A percentile compares a stretch with the other conserved stretches of the same genome.
These are phyloP conservation scores for Phytopythium oedochilum DNA, from an alignment of 352 stramenopile genomes.

Conservation along the genomic window DNA sequence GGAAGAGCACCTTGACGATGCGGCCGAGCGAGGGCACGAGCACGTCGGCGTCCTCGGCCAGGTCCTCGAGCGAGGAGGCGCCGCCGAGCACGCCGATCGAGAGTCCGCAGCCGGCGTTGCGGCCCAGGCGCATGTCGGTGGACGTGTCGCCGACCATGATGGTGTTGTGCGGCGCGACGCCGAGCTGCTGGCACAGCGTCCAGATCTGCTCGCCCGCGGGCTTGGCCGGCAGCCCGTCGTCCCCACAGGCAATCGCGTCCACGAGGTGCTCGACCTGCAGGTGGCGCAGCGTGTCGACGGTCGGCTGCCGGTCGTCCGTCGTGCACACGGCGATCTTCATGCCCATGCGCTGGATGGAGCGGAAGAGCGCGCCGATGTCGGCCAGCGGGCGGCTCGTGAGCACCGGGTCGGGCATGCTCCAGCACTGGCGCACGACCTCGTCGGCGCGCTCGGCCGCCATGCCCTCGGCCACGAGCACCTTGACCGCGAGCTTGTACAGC, in stretches of 20 bases:
- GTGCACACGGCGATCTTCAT: conserved; percentile 90
- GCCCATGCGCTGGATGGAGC: conserved; percentile 77
- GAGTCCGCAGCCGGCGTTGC: conserved; percentile 69
- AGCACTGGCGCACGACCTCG: conserved; percentile 68
- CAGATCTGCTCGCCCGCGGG: conserved; percentile 82
- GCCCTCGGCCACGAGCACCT: conserved; percentile 68
- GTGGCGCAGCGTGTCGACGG: conserved; percentile 71
- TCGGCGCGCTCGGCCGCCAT: conserved; percentile 59
- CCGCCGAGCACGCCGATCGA: conserved; percentile 77
- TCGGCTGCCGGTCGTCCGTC: conserved; percentile 78
- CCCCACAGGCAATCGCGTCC: conserved; percentile 69
- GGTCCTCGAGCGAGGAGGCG: conserved; percentile 74
- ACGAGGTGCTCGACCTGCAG: conserved; percentile 72
- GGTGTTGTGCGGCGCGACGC: conserved; percentile 76
- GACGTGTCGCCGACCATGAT: conserved; percentile 88
- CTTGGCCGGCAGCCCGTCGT: conserved; percentile 81
- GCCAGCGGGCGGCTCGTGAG: conserved; percentile 63
- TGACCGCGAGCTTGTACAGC: conserved; percentile 77
- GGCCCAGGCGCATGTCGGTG: conserved; percentile 80
- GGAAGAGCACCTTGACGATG: conserved; percentile 76
- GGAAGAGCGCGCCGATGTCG: conserved; percentile 75
- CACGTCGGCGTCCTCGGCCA: conserved; percentile 78
- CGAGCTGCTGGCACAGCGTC: conserved; percentile 74
- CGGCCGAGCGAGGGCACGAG: conserved; percentile 78
- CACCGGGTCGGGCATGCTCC: conserved; percentile 79